Conservation (phyloP, 208 protist species). For the Acanthamoeba triangularis region DNA sequence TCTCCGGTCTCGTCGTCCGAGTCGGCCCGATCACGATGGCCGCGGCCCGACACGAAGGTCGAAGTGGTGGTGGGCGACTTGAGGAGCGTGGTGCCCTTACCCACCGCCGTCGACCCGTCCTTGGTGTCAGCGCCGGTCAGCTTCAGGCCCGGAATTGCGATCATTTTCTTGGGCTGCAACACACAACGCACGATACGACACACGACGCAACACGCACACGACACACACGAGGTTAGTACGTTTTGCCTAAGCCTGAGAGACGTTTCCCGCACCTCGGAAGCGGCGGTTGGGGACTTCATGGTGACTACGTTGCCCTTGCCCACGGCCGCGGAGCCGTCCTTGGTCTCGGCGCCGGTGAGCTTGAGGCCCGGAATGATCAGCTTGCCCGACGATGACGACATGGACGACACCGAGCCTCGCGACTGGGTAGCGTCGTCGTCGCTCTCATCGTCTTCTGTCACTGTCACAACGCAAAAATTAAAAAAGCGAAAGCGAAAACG, state of each 20-base stretch:
- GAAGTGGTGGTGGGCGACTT: neutral
- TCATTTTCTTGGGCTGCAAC: neutral
- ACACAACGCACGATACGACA: neutral
- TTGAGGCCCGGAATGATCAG: constrained; percentile 55
- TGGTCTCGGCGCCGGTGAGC: constrained; percentile 43
- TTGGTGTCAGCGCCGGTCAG: constrained; percentile 40
- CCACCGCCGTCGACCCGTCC: constrained; percentile 37
- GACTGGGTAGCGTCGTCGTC: neutral
- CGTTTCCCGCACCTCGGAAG: neutral
- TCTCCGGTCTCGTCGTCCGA: neutral
- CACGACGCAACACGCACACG: neutral
- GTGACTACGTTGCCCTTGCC: constrained; percentile 41
- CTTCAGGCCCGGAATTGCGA: constrained; percentile 66
- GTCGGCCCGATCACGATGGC: neutral
- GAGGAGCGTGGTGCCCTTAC: constrained; percentile 68
- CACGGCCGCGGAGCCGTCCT: constrained; percentile 31
- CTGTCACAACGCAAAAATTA: neutral
- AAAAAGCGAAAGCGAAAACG: no score
- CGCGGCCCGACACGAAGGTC: neutral
- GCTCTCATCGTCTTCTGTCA: neutral
- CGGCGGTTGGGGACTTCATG: neutral
- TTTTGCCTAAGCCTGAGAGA: neutral
- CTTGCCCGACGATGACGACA: neutral
- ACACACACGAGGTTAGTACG: neutral
- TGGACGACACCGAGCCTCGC: neutral